Base-by-base conservation (phyloP, 768 basidiomycete species). In the Chalciporus piperatus region DNA sequence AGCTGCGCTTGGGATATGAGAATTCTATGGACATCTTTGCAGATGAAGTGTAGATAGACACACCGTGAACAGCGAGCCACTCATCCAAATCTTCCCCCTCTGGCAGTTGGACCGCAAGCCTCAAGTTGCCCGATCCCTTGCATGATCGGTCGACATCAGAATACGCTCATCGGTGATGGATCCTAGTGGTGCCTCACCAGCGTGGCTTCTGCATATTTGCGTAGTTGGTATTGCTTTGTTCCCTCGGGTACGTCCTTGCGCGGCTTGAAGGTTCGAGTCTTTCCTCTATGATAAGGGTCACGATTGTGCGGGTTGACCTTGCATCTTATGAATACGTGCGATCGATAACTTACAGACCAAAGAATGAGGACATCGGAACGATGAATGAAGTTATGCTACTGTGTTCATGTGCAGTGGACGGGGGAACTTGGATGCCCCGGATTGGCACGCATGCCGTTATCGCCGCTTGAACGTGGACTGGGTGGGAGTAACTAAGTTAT, bases 61-160 rank as follows among this genome's bases (percentile, higher is more conserved):
- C 57, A 97, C 97, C 92, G 66, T 99, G 96, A 8, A 99, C 96
- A 12, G 97, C 97, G n/a, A 99, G 84, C 97, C 97, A 99, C 71
- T 99, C 97, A 59, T 95, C 96, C 61, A 84, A 70, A 68, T 99
- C 97, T 70, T 99, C 97, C 35, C 97, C 97, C 59, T 98, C 97
- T 0, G 97, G 97, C 17, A 98, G 77, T 56, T 88, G 84, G 19
- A 99, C 97, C 0, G 97, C 95, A 41, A 89, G 75, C 51, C 95
- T 78, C 55, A 99, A 74, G 73, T 98, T 98, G 7, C 97, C 97
- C 9, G 95, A 98, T 41, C 96, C 94, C 94, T 96, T 54, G 43
- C 41, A 50, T 16, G 35, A 44, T 30, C 14, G 22, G 40, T 38
- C 54, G 19, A 28, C 8, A 51, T 64, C 38, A 67, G 60, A 55